Base-by-base conservation (phyloP, 2,329 filamentous ascomycete species). In the Sclerotinia sclerotiorum region DNA sequence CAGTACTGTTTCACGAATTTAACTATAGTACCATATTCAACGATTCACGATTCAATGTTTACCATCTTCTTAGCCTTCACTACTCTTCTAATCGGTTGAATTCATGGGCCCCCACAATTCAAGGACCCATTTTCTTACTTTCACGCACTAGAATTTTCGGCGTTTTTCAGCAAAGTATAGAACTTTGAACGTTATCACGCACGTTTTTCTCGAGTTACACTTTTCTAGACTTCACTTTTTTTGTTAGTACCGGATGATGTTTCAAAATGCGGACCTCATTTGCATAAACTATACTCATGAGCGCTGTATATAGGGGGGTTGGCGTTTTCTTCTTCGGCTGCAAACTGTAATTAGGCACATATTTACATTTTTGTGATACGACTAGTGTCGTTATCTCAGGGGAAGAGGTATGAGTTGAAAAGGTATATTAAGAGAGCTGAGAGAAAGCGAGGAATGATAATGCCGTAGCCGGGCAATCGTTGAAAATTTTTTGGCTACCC, bases 41-140 rank as follows among this genome's bases (percentile, higher is more conserved):
- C 48, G 65, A 63, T 56, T 64, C 52, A 68, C 29, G 66, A 68
- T 68, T 68, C 60, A 68, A 64, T 32, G 66, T 60, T 35, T 32
- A 39, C 17, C 24, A 49, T 4, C n/a, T 39, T 68, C 24, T 51
- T 32, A 35, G 15, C 32, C 27, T 6, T 44, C 39, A 35, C 13
- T 32, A 61, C 55, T 62, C 35, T 62, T 62, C 17, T 63, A 61
- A 61, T 67, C 15, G 55, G 13, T 67, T 61, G 55, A 44, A 52
- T 51, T 61, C 65, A 35, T 48, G n/a, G 42, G 17, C 7, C 27
- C 11, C 52, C 15, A 24, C 19, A 19, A 57, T 21, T 44, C 32
- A 52, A 32, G 35, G 44, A 44, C 44, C 11, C 11, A 21, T 32
- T 61, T 67, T 52, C 54, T 51, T 67, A 61, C 46, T 27, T 48